Base-by-base conservation (phyloP, 345 rosid species). In the Mangifera indica region DNA sequence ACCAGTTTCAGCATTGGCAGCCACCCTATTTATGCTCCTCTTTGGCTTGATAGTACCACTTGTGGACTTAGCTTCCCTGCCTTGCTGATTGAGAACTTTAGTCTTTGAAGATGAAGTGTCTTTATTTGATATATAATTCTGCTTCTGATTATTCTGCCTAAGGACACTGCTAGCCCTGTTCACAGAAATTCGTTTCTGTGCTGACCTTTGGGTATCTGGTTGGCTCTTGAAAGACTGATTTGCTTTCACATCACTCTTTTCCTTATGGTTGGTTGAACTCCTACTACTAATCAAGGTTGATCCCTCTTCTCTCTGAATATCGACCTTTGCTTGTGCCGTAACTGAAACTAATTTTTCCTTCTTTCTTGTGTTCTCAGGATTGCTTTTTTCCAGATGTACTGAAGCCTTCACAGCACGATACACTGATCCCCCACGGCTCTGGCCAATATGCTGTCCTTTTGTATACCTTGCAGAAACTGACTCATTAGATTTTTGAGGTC, bases 81-180 rank as follows among this genome's bases (percentile, higher is more conserved):
- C 63, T 67, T 74, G 79, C 66, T 78, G 86, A 73, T 82, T 84
- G 34, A 80, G 37, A 62, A 54, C 71, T 34, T 82, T 76, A 75
- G 76, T 68, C 73, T 77, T 78, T 64, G 78, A 80, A 60, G 67
- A 70, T 70, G 84, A 77, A 74, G 63, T 69, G 65, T 72, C 81
- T 81, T 80, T 81, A 59, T 48, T 69, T 13, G 75, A 56, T 14
- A 54, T 26, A 70, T 72, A 71, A 83, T 88, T 93, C 86, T 91
- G 98, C 83, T 88, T 88, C 82, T 80, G 95, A 78, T 80, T 89
- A 80, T 81, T 90, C 76, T 81, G 91, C 72, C 81, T 81, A 74
- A 84, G 88, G 73, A 79, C 84, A 79, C 74, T 67, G 75, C 18
- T 79, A 25, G 54, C 12, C 21, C 63, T 69, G 75, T 46, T 76